Percentiles rank a stretch among this genome's conserved stretches.
phyloP scores from a whole-genome alignment of 169 alveolate species.

The Cryptosporidium parvum region DNA sequence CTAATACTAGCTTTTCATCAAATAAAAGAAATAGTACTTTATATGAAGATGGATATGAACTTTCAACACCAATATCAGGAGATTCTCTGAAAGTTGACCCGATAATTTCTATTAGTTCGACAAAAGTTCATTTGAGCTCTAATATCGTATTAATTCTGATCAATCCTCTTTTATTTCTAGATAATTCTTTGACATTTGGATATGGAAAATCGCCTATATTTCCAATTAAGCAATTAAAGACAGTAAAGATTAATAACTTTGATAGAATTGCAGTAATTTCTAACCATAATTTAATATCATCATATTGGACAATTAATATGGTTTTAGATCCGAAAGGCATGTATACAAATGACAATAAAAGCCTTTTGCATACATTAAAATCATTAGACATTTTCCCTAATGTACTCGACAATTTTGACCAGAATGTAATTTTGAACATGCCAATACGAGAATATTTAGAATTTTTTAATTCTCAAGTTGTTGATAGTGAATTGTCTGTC shows the following conservation, averaged over 20 bases:
- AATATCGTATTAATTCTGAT: not conserved
- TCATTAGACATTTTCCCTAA: constrained; percentile 6
- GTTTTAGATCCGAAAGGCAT: constrained; percentile 47
- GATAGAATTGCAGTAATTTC: constrained; percentile 50
- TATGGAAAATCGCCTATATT: constrained; percentile 16
- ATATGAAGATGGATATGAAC: constrained; percentile 22
- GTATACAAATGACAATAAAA: not conserved
- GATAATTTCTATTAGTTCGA: not conserved
- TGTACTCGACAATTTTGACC: not conserved
- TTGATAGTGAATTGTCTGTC: not conserved
- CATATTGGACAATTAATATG: constrained; percentile 24
- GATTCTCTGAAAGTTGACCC: not conserved
- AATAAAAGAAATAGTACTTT: not conserved
- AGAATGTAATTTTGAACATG: not conserved
- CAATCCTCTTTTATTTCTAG: constrained; percentile 10
- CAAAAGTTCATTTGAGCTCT: not conserved
- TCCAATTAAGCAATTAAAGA: not conserved
- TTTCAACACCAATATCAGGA: constrained; percentile 19
- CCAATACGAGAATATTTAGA: not conserved
- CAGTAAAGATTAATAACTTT: not conserved
- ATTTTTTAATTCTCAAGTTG: not conserved
- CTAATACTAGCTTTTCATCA: not conserved
- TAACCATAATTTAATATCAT: not conserved
- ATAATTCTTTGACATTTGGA: constrained; percentile 15
- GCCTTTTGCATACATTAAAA: not conserved